Base-by-base conservation (phyloP, 805 yeast genomes). In the Nakazawaea pomicola region DNA sequence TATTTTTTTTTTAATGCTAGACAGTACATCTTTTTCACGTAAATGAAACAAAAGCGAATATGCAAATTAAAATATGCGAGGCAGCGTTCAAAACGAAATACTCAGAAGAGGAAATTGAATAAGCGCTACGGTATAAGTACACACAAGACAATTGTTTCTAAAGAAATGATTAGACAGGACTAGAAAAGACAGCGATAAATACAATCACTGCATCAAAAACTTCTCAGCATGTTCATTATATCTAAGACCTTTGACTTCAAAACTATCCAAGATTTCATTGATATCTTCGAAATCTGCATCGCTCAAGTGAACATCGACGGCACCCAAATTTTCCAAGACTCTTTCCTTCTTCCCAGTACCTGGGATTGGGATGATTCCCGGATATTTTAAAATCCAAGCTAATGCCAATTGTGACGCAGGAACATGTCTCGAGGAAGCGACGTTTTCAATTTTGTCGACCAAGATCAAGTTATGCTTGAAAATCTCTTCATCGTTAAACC, bases 301-400 rank as follows among this genome's bases (percentile, higher is more conserved):
- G 2, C 78, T 56, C 41, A 88, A 62, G 9, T 60, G 58, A 36
- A 74, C 50, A 36, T 57, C 58, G 17, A 66, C 61, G 14, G 28
- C 16, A 3, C 11, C 10, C 48, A 74, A 65, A 61, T 87, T 89
- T 55, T 77, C 83, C 35, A 68, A 66, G 14, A 83, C 76, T 57
- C 86, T 79, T 10, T 58, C 65, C 3, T 63, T 57, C 29, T 80
- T 73, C 5, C 88, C 72, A 3, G 86, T 80, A 40, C 90, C 81
- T 16, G 96, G 96, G 56, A 89, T 83, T 25, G 96, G 95, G 34
- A 89, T 54, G 33, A 86, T 68, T 2, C 73, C 76, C 7, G 65
- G 57, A 50, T 56, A 67, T 39, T 73, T 68, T 41, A 71, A 62
- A 42, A 78, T 61, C 78, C 86, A 86, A 2, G 87, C 80, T 16